Percentiles rank a stretch among this genome's conserved stretches.
Evolutionary conservation across 768 basidiomycete species (phyloP).

Genomic region (Tulasnella sp.): DNA sequence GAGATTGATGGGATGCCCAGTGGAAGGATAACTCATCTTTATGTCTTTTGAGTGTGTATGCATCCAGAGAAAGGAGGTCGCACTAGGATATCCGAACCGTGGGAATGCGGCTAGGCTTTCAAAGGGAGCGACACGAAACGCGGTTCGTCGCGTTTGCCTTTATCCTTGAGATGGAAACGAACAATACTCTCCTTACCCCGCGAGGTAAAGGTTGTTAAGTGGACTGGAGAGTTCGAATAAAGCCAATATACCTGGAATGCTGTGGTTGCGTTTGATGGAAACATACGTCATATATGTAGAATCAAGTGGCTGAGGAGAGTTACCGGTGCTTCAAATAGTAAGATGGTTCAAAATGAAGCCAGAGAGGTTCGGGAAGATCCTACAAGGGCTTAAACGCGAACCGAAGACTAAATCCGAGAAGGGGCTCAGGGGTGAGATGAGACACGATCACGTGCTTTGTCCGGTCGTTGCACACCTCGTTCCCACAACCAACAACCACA

Average conservation of each 20-base stretch:
- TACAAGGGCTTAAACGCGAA: too few species aligned
- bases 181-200: background rate
- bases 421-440: background rate
- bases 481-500: slow-evolving; percentile 11
- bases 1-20: background rate
- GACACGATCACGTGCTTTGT: background rate
- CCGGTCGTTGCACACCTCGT: background rate
- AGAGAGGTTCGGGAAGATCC: too few species aligned
- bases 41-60: background rate
- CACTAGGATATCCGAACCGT: background rate
- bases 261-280: too few species aligned
- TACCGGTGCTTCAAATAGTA: too few species aligned
- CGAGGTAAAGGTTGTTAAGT: background rate
- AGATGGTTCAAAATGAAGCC: too few species aligned
- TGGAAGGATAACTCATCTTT: background rate
- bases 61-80: background rate
- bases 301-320: too few species aligned
- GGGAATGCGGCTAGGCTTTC: background rate
- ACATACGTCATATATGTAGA: too few species aligned
- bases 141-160: background rate
- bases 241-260: too few species aligned
- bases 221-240: too few species aligned
- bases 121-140: too few species aligned
- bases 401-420: too few species aligned
- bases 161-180: background rate